Evolutionary conservation across 1,284 basidiomycete genomes (phyloP).

Genomic region (Amylostereum areolatum): DNA sequence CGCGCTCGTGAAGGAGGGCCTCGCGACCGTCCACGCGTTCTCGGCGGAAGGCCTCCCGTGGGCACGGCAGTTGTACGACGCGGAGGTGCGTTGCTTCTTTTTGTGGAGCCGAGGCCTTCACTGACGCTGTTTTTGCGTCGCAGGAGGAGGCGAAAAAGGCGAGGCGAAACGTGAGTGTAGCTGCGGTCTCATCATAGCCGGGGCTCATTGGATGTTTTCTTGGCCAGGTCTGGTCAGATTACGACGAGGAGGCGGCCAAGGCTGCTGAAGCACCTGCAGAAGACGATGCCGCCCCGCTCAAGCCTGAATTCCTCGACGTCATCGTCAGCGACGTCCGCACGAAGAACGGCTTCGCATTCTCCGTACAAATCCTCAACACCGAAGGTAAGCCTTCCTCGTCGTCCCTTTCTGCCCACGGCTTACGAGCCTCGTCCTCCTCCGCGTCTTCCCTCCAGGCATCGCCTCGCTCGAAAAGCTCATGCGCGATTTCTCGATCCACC

Average conservation of each 20-base stretch:
- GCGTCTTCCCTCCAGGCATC: constrained; percentile 47
- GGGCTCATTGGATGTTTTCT: constrained; percentile 4
- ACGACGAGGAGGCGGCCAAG: constrained; percentile 58
- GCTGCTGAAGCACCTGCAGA: constrained; percentile 40
- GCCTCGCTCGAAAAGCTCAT: constrained; percentile 89
- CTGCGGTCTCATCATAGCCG: constrained; percentile 1
- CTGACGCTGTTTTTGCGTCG: constrained; percentile 1
- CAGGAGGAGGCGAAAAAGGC: constrained; percentile 75
- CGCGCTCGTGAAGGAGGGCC: constrained; percentile 78
- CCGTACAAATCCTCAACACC: constrained; percentile 86
- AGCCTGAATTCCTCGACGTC: constrained; percentile 85
- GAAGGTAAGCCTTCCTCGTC: constrained; percentile 50
- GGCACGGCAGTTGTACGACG: constrained; percentile 75
- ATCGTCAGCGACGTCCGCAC: constrained; percentile 87
- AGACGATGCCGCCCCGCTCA: constrained; percentile 49
- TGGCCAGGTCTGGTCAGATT: constrained; percentile 75
- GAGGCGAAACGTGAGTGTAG: constrained; percentile 62
- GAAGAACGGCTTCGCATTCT: constrained; percentile 76
- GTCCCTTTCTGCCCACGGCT: neutral
- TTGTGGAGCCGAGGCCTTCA: neutral
- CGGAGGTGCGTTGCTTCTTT: constrained; percentile 51
- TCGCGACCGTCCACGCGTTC: constrained; percentile 82
- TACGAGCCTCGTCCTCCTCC: neutral
- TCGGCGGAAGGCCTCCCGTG: constrained; percentile 81
- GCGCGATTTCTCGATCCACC: constrained; percentile 85